Base-by-base conservation (phyloP, 805 yeast species). In the Cyberlindnera americana region DNA sequence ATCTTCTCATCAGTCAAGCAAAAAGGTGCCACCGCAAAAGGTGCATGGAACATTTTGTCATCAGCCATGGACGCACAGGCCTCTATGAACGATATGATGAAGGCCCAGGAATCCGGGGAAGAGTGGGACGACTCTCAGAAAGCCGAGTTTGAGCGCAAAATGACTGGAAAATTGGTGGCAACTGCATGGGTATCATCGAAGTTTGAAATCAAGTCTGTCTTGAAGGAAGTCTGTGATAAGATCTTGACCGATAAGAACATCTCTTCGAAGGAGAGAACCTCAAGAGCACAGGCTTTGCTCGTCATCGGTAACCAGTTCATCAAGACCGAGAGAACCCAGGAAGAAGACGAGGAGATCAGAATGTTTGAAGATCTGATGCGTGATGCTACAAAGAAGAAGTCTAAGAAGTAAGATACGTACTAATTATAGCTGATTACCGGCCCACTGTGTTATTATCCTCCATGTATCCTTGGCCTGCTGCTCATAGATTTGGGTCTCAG, bases 161-260 rank as follows among this genome's bases (percentile, higher is more conserved):
- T 91, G 47, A 80, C 88, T 39, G 98, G 99, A 18, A 93, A 91
- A 60, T 76, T 93, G 17, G 71, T 93, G 36, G 91, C 93, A 7
- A 89, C 96, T 1, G 95, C 95, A 15, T 93, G 99, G 99, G 85
- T 86, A 17, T 86, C 95, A 28, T 87, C 96, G 16, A 81, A 84
- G 51, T 82, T 79, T 62, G 99, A 93, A 65, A 80, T 90, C 38
- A 81, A 82, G 44, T 72, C 83, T 21, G 81, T 85, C n/a, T 58
- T 85, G 37, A 77, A 93, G 35, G 90, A 83, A 23, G 89, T 89
- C 9, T 86, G 93, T 60, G 93, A 86, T 49, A 72, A 70, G 43
- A 84, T 90, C 6, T 68, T 90, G 32, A 67, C 75, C 44, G 96
- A 91, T 57, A 79, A 81, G 57, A 43, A 61, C 0, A 74, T 84